These are phyloP conservation scores for Fonsecaea pedrosoi DNA, from an alignment of 2,329 filamentous ascomycete genomes.

Conservation along the genomic window DNA sequence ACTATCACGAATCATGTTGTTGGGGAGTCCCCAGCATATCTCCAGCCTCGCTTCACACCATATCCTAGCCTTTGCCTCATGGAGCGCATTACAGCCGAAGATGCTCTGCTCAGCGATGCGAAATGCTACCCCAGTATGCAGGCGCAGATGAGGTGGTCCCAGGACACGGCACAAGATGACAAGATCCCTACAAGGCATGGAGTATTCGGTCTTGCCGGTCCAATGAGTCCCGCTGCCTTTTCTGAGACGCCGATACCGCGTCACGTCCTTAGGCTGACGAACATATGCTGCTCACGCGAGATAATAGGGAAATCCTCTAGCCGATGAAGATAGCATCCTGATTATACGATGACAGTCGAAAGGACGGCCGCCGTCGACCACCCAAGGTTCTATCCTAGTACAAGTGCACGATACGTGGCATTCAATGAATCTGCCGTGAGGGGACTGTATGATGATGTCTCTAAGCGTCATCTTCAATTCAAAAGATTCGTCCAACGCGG, in stretches of 20 bases:
- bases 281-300: background rate
- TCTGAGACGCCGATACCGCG: background rate
- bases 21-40: background rate
- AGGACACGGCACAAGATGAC: constrained; percentile 13
- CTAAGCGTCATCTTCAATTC: too few species aligned
- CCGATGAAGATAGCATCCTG: background rate
- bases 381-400: background rate
- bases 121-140: constrained; percentile 7
- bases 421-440: too few species aligned
- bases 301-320: background rate
- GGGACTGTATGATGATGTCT: too few species aligned
- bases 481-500: too few species aligned
- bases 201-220: background rate
- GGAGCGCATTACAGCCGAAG: constrained; percentile 2
- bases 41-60: constrained; percentile 1
- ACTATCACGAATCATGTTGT: background rate
- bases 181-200: background rate
- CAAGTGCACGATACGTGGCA: too few species aligned
- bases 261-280: background rate
- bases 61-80: background rate
- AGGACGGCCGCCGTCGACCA: background rate
- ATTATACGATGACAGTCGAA: background rate
- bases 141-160: background rate
- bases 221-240: background rate
- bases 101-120: background rate